Percentiles rank a stretch among this genome's conserved stretches.
Conservation (phyloP, 768 basidiomycete genomes). For the Lactifluus subvellereus region DNA sequence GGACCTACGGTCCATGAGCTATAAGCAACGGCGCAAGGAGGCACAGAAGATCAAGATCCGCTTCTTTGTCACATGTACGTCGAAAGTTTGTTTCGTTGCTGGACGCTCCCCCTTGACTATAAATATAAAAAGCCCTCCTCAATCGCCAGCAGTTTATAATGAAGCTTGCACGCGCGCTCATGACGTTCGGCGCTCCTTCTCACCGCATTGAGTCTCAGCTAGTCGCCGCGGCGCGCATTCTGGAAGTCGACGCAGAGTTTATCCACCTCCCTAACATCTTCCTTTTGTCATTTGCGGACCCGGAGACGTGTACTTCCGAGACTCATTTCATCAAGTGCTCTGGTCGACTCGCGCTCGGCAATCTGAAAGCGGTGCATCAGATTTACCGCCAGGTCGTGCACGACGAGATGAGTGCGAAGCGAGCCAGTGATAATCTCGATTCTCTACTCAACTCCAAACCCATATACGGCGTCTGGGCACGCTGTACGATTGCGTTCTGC, state of each 20-base stretch:
- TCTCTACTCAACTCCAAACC: conserved; percentile 57
- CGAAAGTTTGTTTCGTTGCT: neutral
- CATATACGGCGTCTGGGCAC: conserved; percentile 54
- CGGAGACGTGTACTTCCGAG: conserved; percentile 76
- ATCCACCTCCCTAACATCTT: conserved; percentile 74
- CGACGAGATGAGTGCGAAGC: conserved; percentile 79
- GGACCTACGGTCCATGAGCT: conserved; percentile 52
- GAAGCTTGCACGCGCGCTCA: conserved; percentile 77
- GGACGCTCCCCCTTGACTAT: conserved; percentile 1
- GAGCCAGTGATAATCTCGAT: conserved; percentile 58
- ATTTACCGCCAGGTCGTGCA: conserved; percentile 85
- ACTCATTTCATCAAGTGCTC: conserved; percentile 81
- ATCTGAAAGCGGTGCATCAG: conserved; percentile 75
- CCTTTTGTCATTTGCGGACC: conserved; percentile 82
- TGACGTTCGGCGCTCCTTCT: conserved; percentile 87
- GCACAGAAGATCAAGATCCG: conserved; percentile 57
- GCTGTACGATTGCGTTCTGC: conserved; percentile 61
- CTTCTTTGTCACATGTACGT: conserved; percentile 61
- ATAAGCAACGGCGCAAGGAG: conserved; percentile 55
- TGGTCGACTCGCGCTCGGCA: conserved; percentile 72
- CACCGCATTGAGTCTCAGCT: conserved; percentile 91
- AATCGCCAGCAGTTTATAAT: conserved; percentile 80
- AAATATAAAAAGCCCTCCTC: conserved; percentile 52
- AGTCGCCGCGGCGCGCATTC: conserved; percentile 75
- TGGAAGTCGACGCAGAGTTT: conserved; percentile 88